Evolutionary conservation across 768 basidiomycete genomes (phyloP).

Genomic region (Glaciozyma antarctica): DNA sequence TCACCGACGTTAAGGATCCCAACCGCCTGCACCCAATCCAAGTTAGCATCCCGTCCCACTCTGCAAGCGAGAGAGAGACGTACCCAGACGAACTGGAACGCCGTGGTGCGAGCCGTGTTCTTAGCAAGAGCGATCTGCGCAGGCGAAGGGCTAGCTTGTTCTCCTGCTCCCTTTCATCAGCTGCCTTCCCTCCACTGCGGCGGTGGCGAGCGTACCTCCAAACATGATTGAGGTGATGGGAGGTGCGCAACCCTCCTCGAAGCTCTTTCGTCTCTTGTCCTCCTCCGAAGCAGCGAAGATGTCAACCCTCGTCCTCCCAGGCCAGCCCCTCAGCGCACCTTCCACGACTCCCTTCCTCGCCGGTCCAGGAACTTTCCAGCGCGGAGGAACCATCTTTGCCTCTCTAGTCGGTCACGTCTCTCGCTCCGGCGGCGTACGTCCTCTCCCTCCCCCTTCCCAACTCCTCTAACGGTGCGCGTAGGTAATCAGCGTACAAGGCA

Average conservation of each 20-base stretch:
- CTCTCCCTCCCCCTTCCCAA: constrained; percentile 33
- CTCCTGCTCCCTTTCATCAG: background rate
- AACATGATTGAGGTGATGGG: too few relatives aligned
- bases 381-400: constrained; percentile 57
- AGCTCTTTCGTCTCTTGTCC: background rate
- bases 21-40: background rate
- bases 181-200: too few relatives aligned
- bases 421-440: constrained; percentile 59
- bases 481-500: constrained; percentile 19
- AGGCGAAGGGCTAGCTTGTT: background rate
- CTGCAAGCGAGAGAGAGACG: background rate
- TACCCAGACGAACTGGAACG: background rate
- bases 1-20: background rate
- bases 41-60: background rate
- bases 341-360: constrained; percentile 48
- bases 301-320: constrained; percentile 53
- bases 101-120: background rate
- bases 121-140: background rate
- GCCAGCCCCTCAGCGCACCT: constrained; percentile 60
- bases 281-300: constrained; percentile 28
- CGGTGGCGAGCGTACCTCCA: too few relatives aligned
- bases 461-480: background rate
- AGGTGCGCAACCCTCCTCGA: too few relatives aligned
- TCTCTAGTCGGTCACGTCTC: constrained; percentile 59
- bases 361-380: constrained; percentile 58